Percentiles rank a stretch among this genome's conserved stretches.
These are phyloP conservation scores for Adansonia madagascariensis DNA, from an alignment of 441 rosid genomes.

Conservation along the genomic window DNA sequence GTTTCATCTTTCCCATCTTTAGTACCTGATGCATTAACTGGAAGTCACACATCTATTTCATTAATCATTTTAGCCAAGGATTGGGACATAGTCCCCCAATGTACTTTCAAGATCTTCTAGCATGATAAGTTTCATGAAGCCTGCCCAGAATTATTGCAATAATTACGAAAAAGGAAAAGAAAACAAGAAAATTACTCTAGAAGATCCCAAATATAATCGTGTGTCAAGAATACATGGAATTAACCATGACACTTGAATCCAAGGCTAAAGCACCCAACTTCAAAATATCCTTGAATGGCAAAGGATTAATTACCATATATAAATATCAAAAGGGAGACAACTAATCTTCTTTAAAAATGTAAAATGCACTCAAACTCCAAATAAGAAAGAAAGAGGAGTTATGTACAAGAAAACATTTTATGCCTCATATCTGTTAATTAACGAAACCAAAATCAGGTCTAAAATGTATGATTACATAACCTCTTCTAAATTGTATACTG, in stretches of 20 bases:
- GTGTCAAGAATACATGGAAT: neutral
- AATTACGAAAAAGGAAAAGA: neutral
- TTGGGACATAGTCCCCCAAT: neutral
- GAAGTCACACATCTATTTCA: neutral
- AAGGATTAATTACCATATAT: neutral
- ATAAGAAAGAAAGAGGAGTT: neutral
- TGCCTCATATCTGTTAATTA: neutral
- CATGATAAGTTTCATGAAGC: neutral
- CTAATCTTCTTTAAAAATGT: neutral
- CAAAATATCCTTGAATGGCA: neutral
- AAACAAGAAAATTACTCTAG: conserved; percentile 2
- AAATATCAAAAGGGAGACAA: neutral
- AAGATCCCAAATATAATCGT: neutral
- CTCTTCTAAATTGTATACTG: neutral
- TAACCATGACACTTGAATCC: neutral
- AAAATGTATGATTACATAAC: neutral
- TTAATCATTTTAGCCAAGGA: neutral
- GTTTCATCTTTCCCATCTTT: conserved; percentile 18
- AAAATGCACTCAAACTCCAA: neutral
- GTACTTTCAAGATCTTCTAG: conserved; percentile 11
- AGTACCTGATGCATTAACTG: neutral
- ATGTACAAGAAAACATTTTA: neutral
- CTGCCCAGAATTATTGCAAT: neutral
- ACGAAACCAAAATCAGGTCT: neutral
- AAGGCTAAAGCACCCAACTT: conserved; percentile 7